Conservation (phyloP, 2,329 filamentous ascomycete genomes). For the Fusarium nurragi region DNA sequence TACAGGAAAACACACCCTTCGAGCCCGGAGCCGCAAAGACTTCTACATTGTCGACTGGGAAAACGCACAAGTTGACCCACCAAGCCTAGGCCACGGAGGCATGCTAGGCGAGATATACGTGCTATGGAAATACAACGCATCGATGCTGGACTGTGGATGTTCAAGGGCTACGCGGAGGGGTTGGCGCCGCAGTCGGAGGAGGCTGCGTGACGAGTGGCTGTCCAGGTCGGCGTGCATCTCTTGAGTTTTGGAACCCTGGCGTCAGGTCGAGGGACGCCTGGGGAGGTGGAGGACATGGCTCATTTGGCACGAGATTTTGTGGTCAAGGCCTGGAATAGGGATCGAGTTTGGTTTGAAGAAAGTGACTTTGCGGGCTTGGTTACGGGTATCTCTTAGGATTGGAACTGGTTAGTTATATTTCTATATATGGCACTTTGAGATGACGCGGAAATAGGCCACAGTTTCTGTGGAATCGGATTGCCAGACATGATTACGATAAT, state of each 20-base stretch:
- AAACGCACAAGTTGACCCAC: neutral
- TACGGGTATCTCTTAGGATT: rapidly evolving
- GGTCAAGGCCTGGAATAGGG: neutral
- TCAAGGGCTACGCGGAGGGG: conserved; percentile 1
- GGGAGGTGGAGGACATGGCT: neutral
- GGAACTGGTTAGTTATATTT: no score
- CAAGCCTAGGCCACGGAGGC: conserved; percentile 1
- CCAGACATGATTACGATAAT: no score
- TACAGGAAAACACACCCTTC: neutral
- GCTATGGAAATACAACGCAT: neutral
- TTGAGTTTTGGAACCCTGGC: conserved; percentile 6
- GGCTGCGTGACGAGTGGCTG: neutral
- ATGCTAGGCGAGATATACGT: conserved; percentile 16
- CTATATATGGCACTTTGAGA: no score
- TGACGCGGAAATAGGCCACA: no score
- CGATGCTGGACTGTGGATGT: neutral
- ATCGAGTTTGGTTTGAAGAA: neutral
- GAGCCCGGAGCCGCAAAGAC: neutral
- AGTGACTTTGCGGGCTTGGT: conserved; percentile 10
- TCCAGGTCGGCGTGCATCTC: conserved; percentile 14
- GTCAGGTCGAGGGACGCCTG: neutral
- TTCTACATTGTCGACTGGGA: conserved; percentile 5
- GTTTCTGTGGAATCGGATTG: no score
- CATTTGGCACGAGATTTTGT: neutral
- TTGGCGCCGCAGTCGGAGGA: neutral